Base-by-base conservation (phyloP, 495 filamentous ascomycete species). In the Annulohypoxylon moriforme region DNA sequence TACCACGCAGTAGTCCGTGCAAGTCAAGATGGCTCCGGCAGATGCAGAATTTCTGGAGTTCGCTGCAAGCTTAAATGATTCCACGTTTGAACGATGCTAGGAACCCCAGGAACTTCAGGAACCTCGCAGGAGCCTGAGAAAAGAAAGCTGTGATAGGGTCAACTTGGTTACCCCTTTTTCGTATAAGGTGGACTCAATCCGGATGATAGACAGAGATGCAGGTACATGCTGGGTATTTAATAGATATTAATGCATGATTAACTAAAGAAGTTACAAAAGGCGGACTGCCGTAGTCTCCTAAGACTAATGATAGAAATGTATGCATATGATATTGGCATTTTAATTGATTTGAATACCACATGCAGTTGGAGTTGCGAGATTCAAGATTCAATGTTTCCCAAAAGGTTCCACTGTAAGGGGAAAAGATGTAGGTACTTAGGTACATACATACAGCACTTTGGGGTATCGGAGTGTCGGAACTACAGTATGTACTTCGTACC, bases 1-100 rank as follows among this genome's bases (percentile, higher is more conserved):
- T 53, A n/a, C 27, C 24, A 25, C 24, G 14, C 47, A 29, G 50
- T 68, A 68, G 57, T 24, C 42, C 40, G 59, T 34, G 58, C 24
- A 52, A 46, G 56, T 56, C 20, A 60, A 73, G 53, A 68, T 61
- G 64, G 60, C 55, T 44, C 44, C 60, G 60, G 56, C 40, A 68
- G 64, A 73, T 68, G 55, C 64, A 57, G 55, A 60, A 55, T 64
- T 64, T 68, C 50, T 57, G 34, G 55, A 38, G 20, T 38, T 36
- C 8, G 13, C 47, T n/a, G 47, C 47, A 52, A 52, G 55, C 18
- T 58, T 38, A 58, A 58, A 38, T 58, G 18, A 42, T 40, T 50
- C 50, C 14, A 56, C 4, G 22, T 29, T 44, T 25, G 27, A 22
- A 24, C 44, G 38, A n/a, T 42, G 38, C 14, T 14, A 42, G 38